These are phyloP conservation scores for Pilaira anomala DNA, from an alignment of 192 early-diverging fungal genomes.

Conservation along the genomic window DNA sequence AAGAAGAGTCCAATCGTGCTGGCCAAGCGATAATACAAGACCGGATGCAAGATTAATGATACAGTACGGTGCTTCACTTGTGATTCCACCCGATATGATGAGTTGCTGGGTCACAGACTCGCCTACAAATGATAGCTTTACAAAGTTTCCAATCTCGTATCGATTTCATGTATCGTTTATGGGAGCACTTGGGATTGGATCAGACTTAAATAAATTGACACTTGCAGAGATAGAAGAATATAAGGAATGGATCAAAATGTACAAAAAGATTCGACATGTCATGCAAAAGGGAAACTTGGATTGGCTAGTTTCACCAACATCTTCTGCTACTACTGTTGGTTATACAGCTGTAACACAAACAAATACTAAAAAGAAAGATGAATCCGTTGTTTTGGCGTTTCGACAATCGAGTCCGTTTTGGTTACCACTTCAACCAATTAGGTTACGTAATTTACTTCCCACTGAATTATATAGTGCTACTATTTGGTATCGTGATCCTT, in stretches of 20 bases:
- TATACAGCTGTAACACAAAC: no score
- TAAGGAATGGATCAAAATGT: slow-evolving; percentile 16
- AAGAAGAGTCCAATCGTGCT: slow-evolving; percentile 11
- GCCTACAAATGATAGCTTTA: not conserved
- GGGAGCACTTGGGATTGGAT: slow-evolving; percentile 16
- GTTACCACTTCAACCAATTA: no score
- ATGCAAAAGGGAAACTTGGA: not conserved
- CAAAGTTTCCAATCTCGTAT: slow-evolving; percentile 7
- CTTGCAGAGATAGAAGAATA: not conserved
- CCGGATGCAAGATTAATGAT: slow-evolving; percentile 22
- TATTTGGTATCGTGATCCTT: no score
- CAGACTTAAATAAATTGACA: not conserved
- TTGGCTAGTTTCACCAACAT: no score
- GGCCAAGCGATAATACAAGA: slow-evolving; percentile 22
- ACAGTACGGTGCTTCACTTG: slow-evolving; percentile 18
- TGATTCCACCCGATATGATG: slow-evolving; percentile 17
- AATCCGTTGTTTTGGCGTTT: no score
- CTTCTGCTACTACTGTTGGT: no score
- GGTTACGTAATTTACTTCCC: no score
- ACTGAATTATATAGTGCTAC: no score
- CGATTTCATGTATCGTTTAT: slow-evolving; percentile 26
- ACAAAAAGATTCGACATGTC: slow-evolving; percentile 9
- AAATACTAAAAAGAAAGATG: no score
- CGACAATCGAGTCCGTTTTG: no score
- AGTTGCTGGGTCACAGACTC: slow-evolving; percentile 20